These are phyloP conservation scores for Hapsidospora chrysogenum DNA, from an alignment of 495 filamentous ascomycete genomes.

Conservation along the genomic window DNA sequence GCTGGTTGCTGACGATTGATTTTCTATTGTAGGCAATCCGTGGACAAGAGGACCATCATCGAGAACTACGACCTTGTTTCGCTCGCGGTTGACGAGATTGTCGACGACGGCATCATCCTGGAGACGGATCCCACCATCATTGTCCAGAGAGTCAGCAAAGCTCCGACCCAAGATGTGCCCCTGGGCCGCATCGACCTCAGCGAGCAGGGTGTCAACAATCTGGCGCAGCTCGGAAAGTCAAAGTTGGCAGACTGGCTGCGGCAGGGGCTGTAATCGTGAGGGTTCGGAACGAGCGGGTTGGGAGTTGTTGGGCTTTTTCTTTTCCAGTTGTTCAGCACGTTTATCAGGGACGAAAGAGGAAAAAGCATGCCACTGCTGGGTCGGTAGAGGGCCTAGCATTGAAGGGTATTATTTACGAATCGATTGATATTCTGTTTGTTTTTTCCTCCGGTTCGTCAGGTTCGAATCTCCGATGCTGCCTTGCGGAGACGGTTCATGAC, in stretches of 20 bases:
- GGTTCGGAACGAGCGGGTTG: background rate
- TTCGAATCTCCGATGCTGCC: constrained; percentile 47
- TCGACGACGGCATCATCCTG: constrained; percentile 91
- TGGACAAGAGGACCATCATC: constrained; percentile 92
- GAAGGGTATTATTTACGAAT: background rate
- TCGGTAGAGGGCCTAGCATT: background rate
- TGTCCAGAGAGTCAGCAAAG: constrained; percentile 73
- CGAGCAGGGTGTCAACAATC: constrained; percentile 89
- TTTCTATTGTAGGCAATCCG: constrained; percentile 47
- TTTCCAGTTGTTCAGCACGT: background rate
- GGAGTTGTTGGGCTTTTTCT: too few relatives aligned
- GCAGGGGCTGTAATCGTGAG: constrained; percentile 40
- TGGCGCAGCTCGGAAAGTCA: constrained; percentile 86
- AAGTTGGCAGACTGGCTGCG: constrained; percentile 84
- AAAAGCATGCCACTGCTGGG: background rate
- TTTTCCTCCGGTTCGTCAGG: constrained; percentile 10
- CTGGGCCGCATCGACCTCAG: constrained; percentile 86
- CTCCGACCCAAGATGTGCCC: constrained; percentile 81
- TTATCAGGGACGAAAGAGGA: background rate
- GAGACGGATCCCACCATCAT: constrained; percentile 93
- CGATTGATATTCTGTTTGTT: constrained; percentile 1
- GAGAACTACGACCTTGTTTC: constrained; percentile 94
- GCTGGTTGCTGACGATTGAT: background rate
- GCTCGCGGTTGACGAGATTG: constrained; percentile 85
- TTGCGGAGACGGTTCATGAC: constrained; percentile 94